Conservation (phyloP, 2,329 filamentous ascomycete species). For the Chrysosphaeria jannelii region DNA sequence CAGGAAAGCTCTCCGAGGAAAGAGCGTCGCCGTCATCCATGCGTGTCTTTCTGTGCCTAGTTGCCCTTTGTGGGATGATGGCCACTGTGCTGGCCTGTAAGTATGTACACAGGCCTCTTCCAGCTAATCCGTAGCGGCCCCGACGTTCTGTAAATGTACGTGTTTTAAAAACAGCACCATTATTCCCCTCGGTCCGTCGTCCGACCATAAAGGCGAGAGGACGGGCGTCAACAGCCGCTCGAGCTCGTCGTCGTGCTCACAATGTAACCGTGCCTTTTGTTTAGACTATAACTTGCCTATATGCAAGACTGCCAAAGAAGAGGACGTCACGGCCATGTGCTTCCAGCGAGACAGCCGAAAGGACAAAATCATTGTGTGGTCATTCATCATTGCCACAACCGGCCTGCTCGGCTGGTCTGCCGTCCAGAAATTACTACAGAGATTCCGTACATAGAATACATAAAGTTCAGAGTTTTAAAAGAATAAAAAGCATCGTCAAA, state of each 20-base stretch:
- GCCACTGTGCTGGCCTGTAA: too few relatives aligned
- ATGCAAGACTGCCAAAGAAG: slow-evolving; percentile 29
- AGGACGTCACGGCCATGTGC: slow-evolving; percentile 29
- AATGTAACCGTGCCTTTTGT: slow-evolving; percentile 35
- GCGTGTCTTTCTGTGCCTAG: too few relatives aligned
- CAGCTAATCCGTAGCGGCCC: slow-evolving; percentile 16
- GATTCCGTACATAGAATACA: too few relatives aligned
- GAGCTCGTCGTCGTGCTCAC: slow-evolving; percentile 19
- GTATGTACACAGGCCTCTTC: not conserved
- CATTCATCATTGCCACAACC: slow-evolving; percentile 26
- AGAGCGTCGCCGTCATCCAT: too few relatives aligned
- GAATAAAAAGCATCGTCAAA: not conserved
- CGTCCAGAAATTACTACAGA: too few relatives aligned
- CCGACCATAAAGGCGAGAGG: slow-evolving; percentile 5
- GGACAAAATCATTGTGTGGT: slow-evolving; percentile 35
- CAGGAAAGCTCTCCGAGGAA: too few relatives aligned
- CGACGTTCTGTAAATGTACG: slow-evolving; percentile 39
- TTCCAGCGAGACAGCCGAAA: slow-evolving; percentile 38
- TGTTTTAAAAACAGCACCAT: slow-evolving; percentile 41
- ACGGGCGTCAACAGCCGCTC: slow-evolving; percentile 6
- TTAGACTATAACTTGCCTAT: slow-evolving; percentile 28
- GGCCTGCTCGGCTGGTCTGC: slow-evolving; percentile 30
- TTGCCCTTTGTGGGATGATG: too few relatives aligned
- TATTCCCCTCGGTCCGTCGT: slow-evolving; percentile 22
- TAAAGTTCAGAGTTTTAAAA: not conserved